A percentile compares a stretch with the other conserved stretches of the same genome.
These are phyloP conservation scores for Immersiella caudata DNA, from an alignment of 495 filamentous ascomycete genomes.

Conservation along the genomic window DNA sequence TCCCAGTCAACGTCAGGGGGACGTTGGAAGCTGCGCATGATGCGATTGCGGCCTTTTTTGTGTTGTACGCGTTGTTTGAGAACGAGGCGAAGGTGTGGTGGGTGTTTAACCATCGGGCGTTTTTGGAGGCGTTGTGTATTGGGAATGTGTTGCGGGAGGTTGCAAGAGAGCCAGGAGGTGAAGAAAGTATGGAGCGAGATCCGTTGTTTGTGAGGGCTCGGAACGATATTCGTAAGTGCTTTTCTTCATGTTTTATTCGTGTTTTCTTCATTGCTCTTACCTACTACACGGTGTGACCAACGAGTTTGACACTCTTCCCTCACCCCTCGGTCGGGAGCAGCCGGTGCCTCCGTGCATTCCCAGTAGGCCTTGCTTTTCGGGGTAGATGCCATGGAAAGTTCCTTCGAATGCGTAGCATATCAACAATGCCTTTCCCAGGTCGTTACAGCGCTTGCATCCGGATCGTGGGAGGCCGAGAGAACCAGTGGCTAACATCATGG, in stretches of 20 bases:
- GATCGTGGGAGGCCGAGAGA: too few relatives aligned
- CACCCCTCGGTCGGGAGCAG: too few relatives aligned
- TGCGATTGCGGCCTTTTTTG: constrained; percentile 65
- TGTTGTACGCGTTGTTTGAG: constrained; percentile 63
- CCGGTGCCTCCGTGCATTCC: too few relatives aligned
- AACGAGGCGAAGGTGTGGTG: constrained; percentile 73
- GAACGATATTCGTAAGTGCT: constrained; percentile 56
- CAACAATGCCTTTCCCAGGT: too few relatives aligned
- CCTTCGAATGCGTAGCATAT: too few relatives aligned
- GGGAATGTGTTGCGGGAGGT: constrained; percentile 49
- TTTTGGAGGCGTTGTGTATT: constrained; percentile 65
- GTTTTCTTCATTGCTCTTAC: too few relatives aligned
- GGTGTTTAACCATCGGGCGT: constrained; percentile 75
- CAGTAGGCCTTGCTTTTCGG: too few relatives aligned
- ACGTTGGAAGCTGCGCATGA: constrained; percentile 71
- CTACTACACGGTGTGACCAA: too few relatives aligned
- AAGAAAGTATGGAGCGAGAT: constrained; percentile 47
- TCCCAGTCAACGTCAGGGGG: constrained; percentile 63
- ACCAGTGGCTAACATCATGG: background rate
- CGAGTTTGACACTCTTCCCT: too few relatives aligned
- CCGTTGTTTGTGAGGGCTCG: constrained; percentile 58
- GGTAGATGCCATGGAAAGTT: too few relatives aligned
- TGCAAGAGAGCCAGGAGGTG: constrained; percentile 35
- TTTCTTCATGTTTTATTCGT: background rate
- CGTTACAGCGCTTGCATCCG: too few relatives aligned